Base-by-base conservation (phyloP, 495 filamentous ascomycete genomes). In the Penicillium pancosmium region DNA sequence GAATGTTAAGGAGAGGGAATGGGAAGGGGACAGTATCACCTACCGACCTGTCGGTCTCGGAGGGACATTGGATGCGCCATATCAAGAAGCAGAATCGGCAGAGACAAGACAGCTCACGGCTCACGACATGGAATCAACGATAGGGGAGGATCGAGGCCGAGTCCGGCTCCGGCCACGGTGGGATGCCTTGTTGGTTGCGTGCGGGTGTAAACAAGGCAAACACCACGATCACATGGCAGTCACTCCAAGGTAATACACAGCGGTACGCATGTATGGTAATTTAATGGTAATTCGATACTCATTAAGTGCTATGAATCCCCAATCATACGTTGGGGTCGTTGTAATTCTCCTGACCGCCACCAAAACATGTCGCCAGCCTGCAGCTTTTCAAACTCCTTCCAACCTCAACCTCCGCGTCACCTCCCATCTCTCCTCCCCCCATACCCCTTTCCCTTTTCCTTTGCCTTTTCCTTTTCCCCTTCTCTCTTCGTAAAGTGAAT, bases 1-100 rank as follows among this genome's bases (percentile, higher is more conserved):
- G 23, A 3, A 50, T 31, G 15, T 86, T 3, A 9, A 19, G 15
- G 12, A n/a, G 8, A 65, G 71, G n/a, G n/a, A 18, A 44, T 3
- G 41, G 16, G 13, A n/a, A 16, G 66, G 71, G n/a, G n/a, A 19
- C 4, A 9, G 25, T 23, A 23, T 54, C 54, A 80, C 83, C 68
- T 82, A 98, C 94, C 88, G 77, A 98, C 90, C 86, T 98, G 94
- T 73, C 92, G 91, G 81, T 97, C 94, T 73, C 94, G 87, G 68
- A 98, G 83, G 60, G 91, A 91, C 77, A 86, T 82, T 56, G 87
- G 82, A 59, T 83, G 82, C 60, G 86, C 88, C 89, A 95, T 95
- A 70, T 78, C 60, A 55, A 61, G 54, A 43, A 58, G 54, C 55
- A 55, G 34, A 48, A 23, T 48, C 31, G 46, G 15, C 56, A 55